Percentiles rank a stretch among this genome's conserved stretches.
Evolutionary conservation across 768 basidiomycete genomes (phyloP).

Genomic region (Cystobasidium tubakii): DNA sequence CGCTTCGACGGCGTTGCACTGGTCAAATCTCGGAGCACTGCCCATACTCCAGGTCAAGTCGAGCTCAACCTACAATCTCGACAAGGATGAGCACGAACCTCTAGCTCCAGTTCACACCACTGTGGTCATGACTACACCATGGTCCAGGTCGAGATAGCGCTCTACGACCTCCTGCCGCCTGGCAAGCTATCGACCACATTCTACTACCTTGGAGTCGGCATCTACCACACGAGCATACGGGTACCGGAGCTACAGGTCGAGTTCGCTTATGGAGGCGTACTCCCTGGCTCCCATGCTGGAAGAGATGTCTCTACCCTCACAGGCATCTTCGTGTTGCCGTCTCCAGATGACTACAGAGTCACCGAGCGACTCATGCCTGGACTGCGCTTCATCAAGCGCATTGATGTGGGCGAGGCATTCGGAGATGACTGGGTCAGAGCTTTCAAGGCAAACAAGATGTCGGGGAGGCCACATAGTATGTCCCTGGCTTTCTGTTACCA

Average conservation of each 20-base stretch:
- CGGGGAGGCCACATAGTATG: neutral
- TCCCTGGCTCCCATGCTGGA: neutral
- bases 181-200: conserved; percentile 21
- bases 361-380: conserved; percentile 27
- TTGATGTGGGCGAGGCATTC: conserved; percentile 15
- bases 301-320: neutral
- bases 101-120: too few relatives aligned
- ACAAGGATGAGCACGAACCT: too few relatives aligned
- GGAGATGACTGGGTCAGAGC: neutral
- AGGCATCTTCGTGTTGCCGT: conserved; percentile 26
- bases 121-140: neutral
- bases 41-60: too few relatives aligned
- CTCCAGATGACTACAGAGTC: conserved; percentile 23
- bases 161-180: conserved; percentile 27
- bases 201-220: conserved; percentile 23
- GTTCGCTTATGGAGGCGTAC: conserved; percentile 26
- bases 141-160: conserved; percentile 14
- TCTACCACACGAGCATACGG: conserved; percentile 23
- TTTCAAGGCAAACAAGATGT: neutral
- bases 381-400: conserved; percentile 16
- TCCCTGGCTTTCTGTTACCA: too few relatives aligned
- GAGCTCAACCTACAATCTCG: too few relatives aligned
- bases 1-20: too few relatives aligned
- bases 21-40: too few relatives aligned
- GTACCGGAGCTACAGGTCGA: conserved; percentile 30